A percentile compares a stretch with the other conserved stretches of the same genome.
phyloP scores from a whole-genome alignment of 345 rosid species.

The Hibiscus tridactylites region DNA sequence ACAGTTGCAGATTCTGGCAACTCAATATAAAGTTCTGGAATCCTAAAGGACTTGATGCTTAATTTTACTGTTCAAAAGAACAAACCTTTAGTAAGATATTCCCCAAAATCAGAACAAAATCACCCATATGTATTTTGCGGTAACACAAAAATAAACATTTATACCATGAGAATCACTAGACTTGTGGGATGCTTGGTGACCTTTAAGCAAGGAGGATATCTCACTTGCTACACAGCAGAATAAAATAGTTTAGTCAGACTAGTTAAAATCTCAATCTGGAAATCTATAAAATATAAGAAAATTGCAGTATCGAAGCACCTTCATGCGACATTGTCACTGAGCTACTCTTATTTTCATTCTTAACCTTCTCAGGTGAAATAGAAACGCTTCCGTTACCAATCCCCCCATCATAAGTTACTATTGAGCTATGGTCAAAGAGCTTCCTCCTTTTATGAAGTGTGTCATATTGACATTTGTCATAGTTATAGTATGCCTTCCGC shows the following conservation, averaged over 20 bases:
- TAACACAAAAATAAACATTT: slow-evolving; percentile 14
- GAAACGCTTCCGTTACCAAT: slow-evolving; percentile 76
- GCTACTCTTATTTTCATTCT: slow-evolving; percentile 22
- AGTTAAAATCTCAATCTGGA: neutral
- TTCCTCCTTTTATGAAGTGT: slow-evolving; percentile 55
- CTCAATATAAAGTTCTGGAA: slow-evolving; percentile 85
- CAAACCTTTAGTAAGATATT: slow-evolving; percentile 19
- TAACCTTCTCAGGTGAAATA: slow-evolving; percentile 48
- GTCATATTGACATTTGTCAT: slow-evolving; percentile 39
- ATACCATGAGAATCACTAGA: slow-evolving; percentile 67
- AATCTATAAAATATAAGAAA: slow-evolving; percentile 9
- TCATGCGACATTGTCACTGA: slow-evolving; percentile 20
- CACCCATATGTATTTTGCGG: slow-evolving; percentile 7
- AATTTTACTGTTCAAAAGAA: slow-evolving; percentile 64
- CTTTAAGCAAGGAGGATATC: slow-evolving; percentile 29
- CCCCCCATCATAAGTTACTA: slow-evolving; percentile 58
- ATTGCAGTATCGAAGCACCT: slow-evolving; percentile 29
- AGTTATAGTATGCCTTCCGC: slow-evolving; percentile 41
- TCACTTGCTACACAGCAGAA: slow-evolving; percentile 37
- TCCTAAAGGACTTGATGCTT: slow-evolving; percentile 74
- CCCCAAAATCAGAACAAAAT: neutral
- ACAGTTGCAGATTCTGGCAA: slow-evolving; percentile 72
- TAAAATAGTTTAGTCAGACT: slow-evolving; percentile 17
- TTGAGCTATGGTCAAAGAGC: slow-evolving; percentile 39
- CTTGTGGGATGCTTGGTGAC: slow-evolving; percentile 36